Evolutionary conservation across 1,284 basidiomycete species (phyloP).

Genomic region (Grifola frondosa): DNA sequence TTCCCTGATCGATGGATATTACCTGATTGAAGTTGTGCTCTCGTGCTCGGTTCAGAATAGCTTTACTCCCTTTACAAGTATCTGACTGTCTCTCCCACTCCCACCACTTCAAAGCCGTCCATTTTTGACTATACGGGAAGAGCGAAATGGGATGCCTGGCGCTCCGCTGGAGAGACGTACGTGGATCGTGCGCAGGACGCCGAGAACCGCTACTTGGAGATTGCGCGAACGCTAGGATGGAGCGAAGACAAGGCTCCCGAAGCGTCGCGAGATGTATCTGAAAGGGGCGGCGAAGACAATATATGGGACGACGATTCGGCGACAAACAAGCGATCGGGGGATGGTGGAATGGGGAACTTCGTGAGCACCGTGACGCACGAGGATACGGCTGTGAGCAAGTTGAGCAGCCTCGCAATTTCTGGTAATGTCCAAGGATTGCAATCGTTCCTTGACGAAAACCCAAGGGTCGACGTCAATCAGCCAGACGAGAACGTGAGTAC

Average conservation of each 20-base stretch:
- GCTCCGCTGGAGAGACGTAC: conserved; percentile 50
- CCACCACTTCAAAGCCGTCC: conserved; percentile 66
- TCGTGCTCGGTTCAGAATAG: conserved; percentile 42
- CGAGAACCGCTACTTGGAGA: conserved; percentile 65
- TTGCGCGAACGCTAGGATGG: conserved; percentile 75
- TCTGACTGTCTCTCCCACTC: conserved; percentile 57
- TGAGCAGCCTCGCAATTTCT: conserved; percentile 68
- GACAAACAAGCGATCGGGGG: conserved; percentile 22
- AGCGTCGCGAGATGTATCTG: conserved; percentile 8
- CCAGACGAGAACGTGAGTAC: conserved; percentile 65
- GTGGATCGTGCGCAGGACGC: conserved; percentile 41
- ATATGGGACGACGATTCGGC: conserved; percentile 24
- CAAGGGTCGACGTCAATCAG: conserved; percentile 42
- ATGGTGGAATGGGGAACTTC: conserved; percentile 50
- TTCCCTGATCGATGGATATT: conserved; percentile 14
- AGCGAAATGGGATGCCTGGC: conserved; percentile 91
- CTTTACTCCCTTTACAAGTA: conserved; percentile 87
- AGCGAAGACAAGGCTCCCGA: conserved; percentile 34
- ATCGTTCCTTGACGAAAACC: conserved; percentile 43
- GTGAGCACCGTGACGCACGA: conserved; percentile 61
- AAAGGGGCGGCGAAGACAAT: conserved; percentile 25
- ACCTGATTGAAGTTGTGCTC: conserved; percentile 27
- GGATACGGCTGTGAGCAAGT: conserved; percentile 36
- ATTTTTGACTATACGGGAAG: conserved; percentile 79
- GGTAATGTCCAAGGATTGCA: conserved; percentile 51